These are phyloP conservation scores for Beauveria caledonica DNA, from an alignment of 2,329 filamentous ascomycete species.

Conservation along the genomic window DNA sequence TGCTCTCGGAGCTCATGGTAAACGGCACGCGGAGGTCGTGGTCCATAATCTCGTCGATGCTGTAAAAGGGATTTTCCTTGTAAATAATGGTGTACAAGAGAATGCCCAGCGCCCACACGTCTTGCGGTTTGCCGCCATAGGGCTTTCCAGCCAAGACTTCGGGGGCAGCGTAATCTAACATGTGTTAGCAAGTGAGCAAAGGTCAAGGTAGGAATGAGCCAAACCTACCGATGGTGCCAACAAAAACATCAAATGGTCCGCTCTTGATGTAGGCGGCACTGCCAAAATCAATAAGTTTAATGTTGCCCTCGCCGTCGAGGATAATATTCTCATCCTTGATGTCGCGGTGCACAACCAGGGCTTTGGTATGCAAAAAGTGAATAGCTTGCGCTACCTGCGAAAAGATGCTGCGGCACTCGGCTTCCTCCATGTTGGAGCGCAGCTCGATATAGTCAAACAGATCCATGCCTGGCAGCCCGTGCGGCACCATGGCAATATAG, in stretches of 20 bases:
- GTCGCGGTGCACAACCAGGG: conserved; percentile 88
- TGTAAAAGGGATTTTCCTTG: conserved; percentile 99
- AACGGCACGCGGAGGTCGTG: conserved; percentile 88
- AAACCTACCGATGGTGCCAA: conserved; percentile 85
- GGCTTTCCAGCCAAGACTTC: conserved; percentile 89
- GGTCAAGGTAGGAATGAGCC: no score
- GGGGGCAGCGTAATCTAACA: conserved; percentile 88
- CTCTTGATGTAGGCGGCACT: conserved; percentile 98
- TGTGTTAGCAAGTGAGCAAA: neutral
- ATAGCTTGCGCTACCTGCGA: conserved; percentile 84
- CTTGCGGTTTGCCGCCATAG: conserved; percentile 93
- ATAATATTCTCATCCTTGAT: conserved; percentile 99
- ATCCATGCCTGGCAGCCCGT: conserved; percentile 94
- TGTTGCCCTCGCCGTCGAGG: conserved; percentile 85
- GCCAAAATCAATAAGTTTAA: conserved; percentile 97
- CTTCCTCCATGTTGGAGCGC: conserved; percentile 90
- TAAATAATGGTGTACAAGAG: conserved; percentile 97
- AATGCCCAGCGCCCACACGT: conserved; percentile 96
- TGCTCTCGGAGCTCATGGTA: conserved; percentile 81
- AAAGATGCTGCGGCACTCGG: conserved; percentile 90
- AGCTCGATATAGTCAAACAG: conserved; percentile 98
- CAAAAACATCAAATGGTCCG: conserved; percentile 97
- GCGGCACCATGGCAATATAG: conserved; percentile 97
- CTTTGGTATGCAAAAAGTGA: conserved; percentile 84
- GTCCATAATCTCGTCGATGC: conserved; percentile 98